Evolutionary conservation across 306 rosid genomes (phyloP).

Genomic region (Mimosa pudica): DNA sequence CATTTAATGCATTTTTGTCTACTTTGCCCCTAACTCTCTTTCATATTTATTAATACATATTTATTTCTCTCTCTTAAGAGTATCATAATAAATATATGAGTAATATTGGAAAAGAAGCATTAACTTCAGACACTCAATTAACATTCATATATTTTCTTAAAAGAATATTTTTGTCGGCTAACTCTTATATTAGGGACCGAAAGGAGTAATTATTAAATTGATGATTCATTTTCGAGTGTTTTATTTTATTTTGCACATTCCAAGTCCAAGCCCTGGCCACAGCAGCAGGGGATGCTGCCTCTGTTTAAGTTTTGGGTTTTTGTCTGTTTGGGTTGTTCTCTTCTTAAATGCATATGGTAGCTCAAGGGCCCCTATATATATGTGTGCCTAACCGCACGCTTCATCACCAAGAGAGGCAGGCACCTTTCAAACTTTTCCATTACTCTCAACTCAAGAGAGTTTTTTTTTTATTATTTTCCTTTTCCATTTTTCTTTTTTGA

Average conservation of each 20-base stretch:
- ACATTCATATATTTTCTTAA: too few species aligned
- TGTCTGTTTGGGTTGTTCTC: conserved; percentile 42
- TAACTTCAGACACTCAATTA: too few species aligned
- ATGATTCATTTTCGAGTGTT: neutral
- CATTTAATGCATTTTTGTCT: too few species aligned
- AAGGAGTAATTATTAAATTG: neutral
- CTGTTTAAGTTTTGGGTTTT: conserved; percentile 55
- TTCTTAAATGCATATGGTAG: conserved; percentile 34
- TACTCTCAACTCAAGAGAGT: conserved; percentile 26
- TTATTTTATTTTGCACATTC: neutral
- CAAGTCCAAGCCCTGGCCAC: conserved; percentile 24
- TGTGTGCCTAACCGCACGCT: conserved; percentile 55
- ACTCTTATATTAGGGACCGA: too few species aligned
- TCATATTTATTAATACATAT: too few species aligned
- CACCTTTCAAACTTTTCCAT: conserved; percentile 36
- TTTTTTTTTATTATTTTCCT: conserved; percentile 2
- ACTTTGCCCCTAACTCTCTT: too few species aligned
- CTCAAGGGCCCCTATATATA: conserved; percentile 65
- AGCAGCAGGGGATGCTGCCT: conserved; percentile 58
- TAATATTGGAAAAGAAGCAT: too few species aligned
- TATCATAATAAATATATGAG: too few species aligned
- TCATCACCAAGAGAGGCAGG: conserved; percentile 45
- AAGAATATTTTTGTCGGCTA: too few species aligned
- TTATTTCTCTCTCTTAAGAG: too few species aligned
- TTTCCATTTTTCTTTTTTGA: neutral